These are phyloP conservation scores for Quercus tomentella DNA, from an alignment of 331 rosid genomes.

Conservation along the genomic window DNA sequence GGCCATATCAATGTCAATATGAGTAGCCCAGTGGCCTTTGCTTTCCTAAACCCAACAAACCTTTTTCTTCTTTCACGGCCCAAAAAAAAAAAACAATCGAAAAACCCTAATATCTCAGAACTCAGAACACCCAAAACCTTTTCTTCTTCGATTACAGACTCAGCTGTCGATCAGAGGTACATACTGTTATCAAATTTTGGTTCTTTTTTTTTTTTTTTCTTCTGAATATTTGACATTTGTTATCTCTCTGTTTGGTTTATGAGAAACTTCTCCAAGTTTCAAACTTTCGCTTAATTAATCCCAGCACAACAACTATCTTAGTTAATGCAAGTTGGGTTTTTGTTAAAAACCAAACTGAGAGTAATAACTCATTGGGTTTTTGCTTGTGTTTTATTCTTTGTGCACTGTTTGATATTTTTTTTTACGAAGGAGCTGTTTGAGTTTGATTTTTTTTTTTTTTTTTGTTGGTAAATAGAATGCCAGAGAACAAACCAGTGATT, in stretches of 20 bases:
- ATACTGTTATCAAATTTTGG: not conserved
- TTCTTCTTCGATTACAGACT: too few relatives aligned
- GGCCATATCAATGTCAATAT: too few relatives aligned
- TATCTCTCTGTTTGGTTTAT: not conserved
- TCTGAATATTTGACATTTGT: not conserved
- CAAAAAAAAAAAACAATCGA: not conserved
- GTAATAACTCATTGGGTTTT: not conserved
- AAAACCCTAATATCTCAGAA: not conserved
- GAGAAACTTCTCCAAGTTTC: not conserved
- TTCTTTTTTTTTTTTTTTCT: not conserved
- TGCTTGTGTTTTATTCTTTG: not conserved
- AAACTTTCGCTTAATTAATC: not conserved
- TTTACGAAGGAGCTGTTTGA: not conserved
- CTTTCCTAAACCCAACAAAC: too few relatives aligned
- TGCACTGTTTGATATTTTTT: too few relatives aligned
- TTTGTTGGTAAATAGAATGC: slow-evolving; percentile 24
- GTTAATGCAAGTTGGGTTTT: not conserved
- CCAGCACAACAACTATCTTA: not conserved
- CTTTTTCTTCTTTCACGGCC: not conserved
- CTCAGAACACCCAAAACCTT: not conserved
- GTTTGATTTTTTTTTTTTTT: not conserved
- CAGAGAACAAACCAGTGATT: slow-evolving; percentile 36
- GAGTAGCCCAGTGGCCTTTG: not conserved
- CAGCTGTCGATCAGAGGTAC: not conserved
- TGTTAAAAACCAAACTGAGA: not conserved